phyloP scores from a whole-genome alignment of 192 early-diverging fungal genomes.

The Jimgerdemannia lactiflua region DNA sequence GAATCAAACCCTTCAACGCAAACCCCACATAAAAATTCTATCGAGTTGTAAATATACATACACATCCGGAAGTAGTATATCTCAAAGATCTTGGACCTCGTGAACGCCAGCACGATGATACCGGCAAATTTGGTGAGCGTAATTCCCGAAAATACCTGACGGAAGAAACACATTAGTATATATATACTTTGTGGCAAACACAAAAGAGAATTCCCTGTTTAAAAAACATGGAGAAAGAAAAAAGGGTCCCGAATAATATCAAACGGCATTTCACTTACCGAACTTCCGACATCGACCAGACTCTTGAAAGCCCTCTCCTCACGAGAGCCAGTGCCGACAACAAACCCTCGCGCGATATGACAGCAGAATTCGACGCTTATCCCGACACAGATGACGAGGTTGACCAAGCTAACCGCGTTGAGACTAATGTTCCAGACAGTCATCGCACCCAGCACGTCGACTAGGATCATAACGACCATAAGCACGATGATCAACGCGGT shows the following conservation, averaged over 20 bases:
- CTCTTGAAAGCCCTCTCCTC: slow-evolving; percentile 39
- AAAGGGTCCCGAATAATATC: background rate
- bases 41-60: slow-evolving; percentile 10
- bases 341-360: slow-evolving; percentile 58
- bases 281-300: slow-evolving; percentile 58
- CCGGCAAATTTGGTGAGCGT: slow-evolving; percentile 64
- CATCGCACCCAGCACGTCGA: slow-evolving; percentile 56
- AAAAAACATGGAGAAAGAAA: background rate
- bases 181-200: background rate
- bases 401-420: slow-evolving; percentile 63
- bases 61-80: slow-evolving; percentile 70
- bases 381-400: slow-evolving; percentile 63
- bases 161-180: background rate
- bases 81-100: slow-evolving; percentile 65
- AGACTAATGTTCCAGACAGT: slow-evolving; percentile 52
- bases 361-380: slow-evolving; percentile 69
- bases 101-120: slow-evolving; percentile 64
- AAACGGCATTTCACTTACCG: slow-evolving; percentile 30
- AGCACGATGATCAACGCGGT: slow-evolving; percentile 50
- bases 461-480: slow-evolving; percentile 57
- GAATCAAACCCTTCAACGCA: no score
- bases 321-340: slow-evolving; percentile 42
- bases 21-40: no score
- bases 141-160: slow-evolving; percentile 60
- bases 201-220: background rate